Conservation (phyloP, 2,329 filamentous ascomycete species). For the Colletotrichum orbiculare region DNA sequence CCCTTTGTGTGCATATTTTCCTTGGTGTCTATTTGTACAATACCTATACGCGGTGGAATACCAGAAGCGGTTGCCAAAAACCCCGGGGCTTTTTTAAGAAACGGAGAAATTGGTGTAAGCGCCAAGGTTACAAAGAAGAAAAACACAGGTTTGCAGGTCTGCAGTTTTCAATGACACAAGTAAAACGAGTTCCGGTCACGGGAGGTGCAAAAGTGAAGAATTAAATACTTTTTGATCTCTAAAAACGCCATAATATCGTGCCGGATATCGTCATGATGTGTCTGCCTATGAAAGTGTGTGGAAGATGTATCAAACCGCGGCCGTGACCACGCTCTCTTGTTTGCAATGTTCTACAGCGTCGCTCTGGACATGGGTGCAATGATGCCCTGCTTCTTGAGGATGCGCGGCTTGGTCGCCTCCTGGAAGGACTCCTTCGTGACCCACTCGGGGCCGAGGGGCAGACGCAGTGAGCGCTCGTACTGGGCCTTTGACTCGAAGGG, state of each 20-base stretch:
- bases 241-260: neutral
- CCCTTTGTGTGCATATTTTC: constrained; percentile 30
- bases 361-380: constrained; percentile 91
- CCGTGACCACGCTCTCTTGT: neutral
- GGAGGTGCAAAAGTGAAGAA: neutral
- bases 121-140: constrained; percentile 15
- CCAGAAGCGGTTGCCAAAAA: neutral
- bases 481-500: constrained; percentile 89
- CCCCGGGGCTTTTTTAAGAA: constrained; percentile 6
- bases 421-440: constrained; percentile 96
- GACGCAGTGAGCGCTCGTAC: constrained; percentile 87
- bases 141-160: constrained; percentile 3
- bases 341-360: constrained; percentile 44
- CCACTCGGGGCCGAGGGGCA: constrained; percentile 95
- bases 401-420: constrained; percentile 85
- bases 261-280: constrained; percentile 4
- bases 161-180: constrained; percentile 13
- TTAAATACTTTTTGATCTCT: neutral
- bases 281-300: neutral
- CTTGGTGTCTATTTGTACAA: constrained; percentile 31
- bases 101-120: constrained; percentile 26
- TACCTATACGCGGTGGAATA: constrained; percentile 16
- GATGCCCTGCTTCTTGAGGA: constrained; percentile 90
- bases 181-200: neutral
- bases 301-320: constrained; percentile 1